phyloP scores from a whole-genome alignment of 2,329 filamentous ascomycete species.

The Pyricularia pennisetigena region DNA sequence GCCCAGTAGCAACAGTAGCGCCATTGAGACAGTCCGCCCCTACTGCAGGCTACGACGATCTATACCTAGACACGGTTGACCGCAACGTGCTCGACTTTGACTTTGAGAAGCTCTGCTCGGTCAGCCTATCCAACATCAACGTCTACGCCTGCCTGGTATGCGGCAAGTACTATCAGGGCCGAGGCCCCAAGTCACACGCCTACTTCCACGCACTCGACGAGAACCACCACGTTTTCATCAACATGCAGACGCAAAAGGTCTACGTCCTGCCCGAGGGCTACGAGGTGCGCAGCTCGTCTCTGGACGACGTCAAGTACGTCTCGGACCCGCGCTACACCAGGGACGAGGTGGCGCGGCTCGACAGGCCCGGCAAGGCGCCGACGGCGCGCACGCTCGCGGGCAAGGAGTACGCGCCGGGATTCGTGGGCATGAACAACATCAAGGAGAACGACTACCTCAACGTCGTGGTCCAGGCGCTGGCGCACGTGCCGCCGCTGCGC shows the following conservation, averaged over 20 bases:
- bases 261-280: constrained; percentile 94
- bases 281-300: constrained; percentile 85
- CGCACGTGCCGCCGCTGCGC: constrained; percentile 79
- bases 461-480: constrained; percentile 81
- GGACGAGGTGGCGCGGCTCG: constrained; percentile 70
- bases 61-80: constrained; percentile 96
- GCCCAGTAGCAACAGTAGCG: constrained; percentile 29
- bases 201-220: constrained; percentile 97
- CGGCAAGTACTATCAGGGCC: constrained; percentile 94
- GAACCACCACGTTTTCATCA: constrained; percentile 95
- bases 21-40: constrained; percentile 65
- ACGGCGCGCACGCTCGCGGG: constrained; percentile 69
- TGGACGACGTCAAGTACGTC: constrained; percentile 98
- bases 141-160: constrained; percentile 97
- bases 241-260: constrained; percentile 86
- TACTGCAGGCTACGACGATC: constrained; percentile 80
- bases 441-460: constrained; percentile 99
- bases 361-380: constrained; percentile 43
- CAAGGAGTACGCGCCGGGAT: constrained; percentile 83
- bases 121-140: constrained; percentile 95
- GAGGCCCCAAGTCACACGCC: constrained; percentile 87
- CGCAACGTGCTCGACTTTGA: constrained; percentile 92
- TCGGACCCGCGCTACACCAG: constrained; percentile 82
- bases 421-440: constrained; percentile 99
- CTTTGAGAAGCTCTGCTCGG: constrained; percentile 95